phyloP scores from a whole-genome alignment of 306 rosid species.

The Sicyos baderoa region DNA sequence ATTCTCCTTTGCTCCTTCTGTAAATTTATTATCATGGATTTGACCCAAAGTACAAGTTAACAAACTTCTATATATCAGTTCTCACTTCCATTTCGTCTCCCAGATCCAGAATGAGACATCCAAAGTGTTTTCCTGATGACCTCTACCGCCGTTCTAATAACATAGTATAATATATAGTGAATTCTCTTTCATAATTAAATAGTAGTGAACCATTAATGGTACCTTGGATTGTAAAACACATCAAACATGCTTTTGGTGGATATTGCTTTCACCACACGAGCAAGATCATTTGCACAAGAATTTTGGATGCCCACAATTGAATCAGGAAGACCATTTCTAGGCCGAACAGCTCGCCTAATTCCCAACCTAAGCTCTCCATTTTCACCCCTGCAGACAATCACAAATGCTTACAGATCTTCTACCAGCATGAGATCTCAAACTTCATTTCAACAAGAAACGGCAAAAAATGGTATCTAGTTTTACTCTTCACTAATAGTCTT shows the following conservation, averaged over 20 bases:
- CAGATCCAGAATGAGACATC: neutral
- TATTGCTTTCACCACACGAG: slow-evolving; percentile 73
- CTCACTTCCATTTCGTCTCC: neutral
- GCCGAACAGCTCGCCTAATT: slow-evolving; percentile 81
- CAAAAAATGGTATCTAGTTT: neutral
- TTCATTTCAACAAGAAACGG: neutral
- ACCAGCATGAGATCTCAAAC: neutral
- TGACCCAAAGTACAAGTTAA: neutral
- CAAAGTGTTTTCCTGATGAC: neutral
- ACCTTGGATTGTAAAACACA: slow-evolving; percentile 97
- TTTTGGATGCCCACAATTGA: slow-evolving; percentile 62
- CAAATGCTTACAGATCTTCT: neutral
- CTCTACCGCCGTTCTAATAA: neutral
- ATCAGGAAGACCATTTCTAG: slow-evolving; percentile 79
- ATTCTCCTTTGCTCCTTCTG: neutral
- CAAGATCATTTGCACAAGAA: slow-evolving; percentile 50
- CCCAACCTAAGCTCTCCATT: slow-evolving; percentile 91
- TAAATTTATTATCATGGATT: neutral
- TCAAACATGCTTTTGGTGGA: slow-evolving; percentile 73
- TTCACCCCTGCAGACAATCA: slow-evolving; percentile 63
- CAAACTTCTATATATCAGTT: slow-evolving; percentile 2
- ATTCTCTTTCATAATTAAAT: slow-evolving; percentile 9
- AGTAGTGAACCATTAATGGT: slow-evolving; percentile 16
- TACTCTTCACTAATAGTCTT: neutral
- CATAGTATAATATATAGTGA: neutral